Conservation (phyloP, 2,329 filamentous ascomycete species). For the Taxawa tesnikishii region DNA sequence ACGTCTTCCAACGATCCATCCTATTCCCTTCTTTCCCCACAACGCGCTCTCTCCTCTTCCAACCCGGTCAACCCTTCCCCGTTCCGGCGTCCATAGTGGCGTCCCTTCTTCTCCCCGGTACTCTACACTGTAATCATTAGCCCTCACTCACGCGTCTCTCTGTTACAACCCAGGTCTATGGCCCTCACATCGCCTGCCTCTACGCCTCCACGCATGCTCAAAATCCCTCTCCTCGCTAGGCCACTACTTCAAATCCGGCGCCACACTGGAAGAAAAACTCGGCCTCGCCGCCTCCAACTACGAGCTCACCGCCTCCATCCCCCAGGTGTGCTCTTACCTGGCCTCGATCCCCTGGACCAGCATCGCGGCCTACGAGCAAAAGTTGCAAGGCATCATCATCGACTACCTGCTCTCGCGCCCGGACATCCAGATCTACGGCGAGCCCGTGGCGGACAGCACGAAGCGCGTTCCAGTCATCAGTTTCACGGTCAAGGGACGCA, state of each 20-base stretch:
- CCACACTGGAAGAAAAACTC: constrained; percentile 53
- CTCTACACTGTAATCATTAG: no score
- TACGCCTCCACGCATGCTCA: constrained; percentile 51
- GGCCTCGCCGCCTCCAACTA: constrained; percentile 59
- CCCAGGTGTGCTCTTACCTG: constrained; percentile 46
- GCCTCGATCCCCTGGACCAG: constrained; percentile 30
- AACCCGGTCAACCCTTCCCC: no score
- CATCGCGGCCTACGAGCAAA: constrained; percentile 47
- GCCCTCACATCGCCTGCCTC: constrained; percentile 60
- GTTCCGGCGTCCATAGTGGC: no score
- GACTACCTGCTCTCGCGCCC: constrained; percentile 42
- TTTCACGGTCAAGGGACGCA: constrained; percentile 48
- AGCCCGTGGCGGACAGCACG: constrained; percentile 32
- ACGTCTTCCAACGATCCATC: no score
- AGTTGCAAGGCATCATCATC: constrained; percentile 46
- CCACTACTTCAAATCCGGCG: constrained; percentile 53
- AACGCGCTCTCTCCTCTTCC: background rate
- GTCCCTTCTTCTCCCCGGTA: no score
- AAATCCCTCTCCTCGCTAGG: constrained; percentile 43
- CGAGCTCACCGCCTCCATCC: constrained; percentile 53
- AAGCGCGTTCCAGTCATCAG: constrained; percentile 54
- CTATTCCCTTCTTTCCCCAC: no score
- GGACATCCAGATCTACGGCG: constrained; percentile 48
- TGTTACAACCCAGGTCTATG: constrained; percentile 45
- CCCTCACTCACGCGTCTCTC: no score